Evolutionary conservation across 768 basidiomycete genomes (phyloP), one percentile per base, ranked within the genome.

Genomic region (Phaeotremella skinneri): DNA sequence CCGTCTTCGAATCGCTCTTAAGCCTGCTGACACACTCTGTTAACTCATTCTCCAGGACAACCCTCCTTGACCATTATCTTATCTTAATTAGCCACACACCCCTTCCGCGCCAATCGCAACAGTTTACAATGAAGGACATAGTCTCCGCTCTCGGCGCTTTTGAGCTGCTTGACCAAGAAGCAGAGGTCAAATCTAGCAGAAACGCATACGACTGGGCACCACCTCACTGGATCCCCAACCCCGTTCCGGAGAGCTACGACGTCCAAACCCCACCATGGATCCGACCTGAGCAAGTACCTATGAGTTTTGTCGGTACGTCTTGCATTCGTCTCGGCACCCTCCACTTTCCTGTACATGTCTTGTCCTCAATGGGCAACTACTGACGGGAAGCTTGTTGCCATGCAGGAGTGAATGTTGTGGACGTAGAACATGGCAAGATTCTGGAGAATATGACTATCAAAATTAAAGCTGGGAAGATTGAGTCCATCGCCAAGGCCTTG

Each of bases 251-350:
- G 32, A 42, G 42, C 23, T 55, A 58, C 23, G 57, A 68, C 34
- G 56, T 68, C 43, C n/a, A 20, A 1, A 26, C 45, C 4, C 55
- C 42, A 16, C 66, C 66, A 20, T 68, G 66, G 66, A 50, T 64
- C 21, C 45, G 63, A 21, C 66, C 66, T n/a, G 59, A 59, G 17
- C 59, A 61, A 52, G 55, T 32, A 14, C 43, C 63, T 17, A 52
- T 67, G 50, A 67, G 62, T 39, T 58, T 67, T 30, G 62, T 67
- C 43, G 62, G 66, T 67, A 48, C 39, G 66, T 61, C 49, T 45
- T n/a, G n/a, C n/a, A n/a, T n/a, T n/a, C n/a, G n/a, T n/a, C n/a
- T n/a, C n/a, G n/a, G n/a, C n/a, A n/a, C n/a, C 20, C 2, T 23
- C 17, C 21, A 16, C 29, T 34, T 16, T 9, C 3, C n/a, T 20